Conservation (phyloP, 495 filamentous ascomycete genomes). For the Parmelia sp. region DNA sequence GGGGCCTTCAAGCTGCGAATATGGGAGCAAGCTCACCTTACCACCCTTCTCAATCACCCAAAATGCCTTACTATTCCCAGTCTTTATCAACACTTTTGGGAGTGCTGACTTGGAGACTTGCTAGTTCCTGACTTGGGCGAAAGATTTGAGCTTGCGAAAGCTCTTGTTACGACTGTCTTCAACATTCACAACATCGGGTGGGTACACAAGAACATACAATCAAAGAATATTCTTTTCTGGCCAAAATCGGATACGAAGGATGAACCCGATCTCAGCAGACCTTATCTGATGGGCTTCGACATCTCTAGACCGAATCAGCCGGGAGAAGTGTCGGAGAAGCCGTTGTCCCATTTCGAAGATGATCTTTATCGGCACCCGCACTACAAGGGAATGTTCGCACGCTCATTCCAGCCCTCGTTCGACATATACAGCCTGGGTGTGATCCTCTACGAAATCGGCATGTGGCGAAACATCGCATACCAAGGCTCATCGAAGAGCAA, state of each 20-base stretch:
- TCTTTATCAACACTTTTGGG: too few species aligned
- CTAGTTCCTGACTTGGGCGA: slow-evolving; percentile 26
- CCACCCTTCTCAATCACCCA: too few species aligned
- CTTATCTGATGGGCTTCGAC: slow-evolving; percentile 34
- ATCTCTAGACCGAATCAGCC: slow-evolving; percentile 29
- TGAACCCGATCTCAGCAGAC: slow-evolving; percentile 24
- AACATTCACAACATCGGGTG: slow-evolving; percentile 36
- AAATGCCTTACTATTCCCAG: too few species aligned
- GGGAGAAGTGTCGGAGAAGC: slow-evolving; percentile 28
- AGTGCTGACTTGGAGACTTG: too few species aligned
- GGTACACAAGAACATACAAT: slow-evolving; percentile 36
- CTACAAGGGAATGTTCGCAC: slow-evolving; percentile 23
- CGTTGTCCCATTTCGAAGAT: slow-evolving; percentile 27
- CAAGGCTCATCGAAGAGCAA: slow-evolving; percentile 8
- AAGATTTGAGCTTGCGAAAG: slow-evolving; percentile 30
- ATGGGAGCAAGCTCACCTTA: too few species aligned
- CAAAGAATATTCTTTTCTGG: slow-evolving; percentile 37
- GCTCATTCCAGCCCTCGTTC: slow-evolving; percentile 27
- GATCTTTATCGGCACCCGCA: slow-evolving; percentile 36
- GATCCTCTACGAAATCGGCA: slow-evolving; percentile 31
- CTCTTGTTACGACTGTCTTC: slow-evolving; percentile 32
- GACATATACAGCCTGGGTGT: slow-evolving; percentile 35
- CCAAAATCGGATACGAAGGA: slow-evolving; percentile 8
- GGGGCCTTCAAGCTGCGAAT: too few species aligned
- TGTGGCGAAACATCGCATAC: slow-evolving; percentile 26